Base-by-base conservation (phyloP, 148 eudicot genomes). In the Amaranthus hypochondriacus region DNA sequence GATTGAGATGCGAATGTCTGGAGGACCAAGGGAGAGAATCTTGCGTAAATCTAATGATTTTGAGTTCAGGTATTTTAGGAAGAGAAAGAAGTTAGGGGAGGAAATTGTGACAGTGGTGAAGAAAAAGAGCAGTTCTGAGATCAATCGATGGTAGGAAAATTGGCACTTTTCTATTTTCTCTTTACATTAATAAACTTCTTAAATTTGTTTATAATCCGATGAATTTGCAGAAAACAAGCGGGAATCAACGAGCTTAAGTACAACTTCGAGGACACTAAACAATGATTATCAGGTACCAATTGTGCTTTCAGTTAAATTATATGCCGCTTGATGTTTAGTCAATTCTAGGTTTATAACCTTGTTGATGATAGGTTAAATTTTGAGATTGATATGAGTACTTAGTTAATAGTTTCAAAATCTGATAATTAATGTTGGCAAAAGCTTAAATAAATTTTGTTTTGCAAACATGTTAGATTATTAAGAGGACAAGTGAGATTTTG, bases 41-140 rank as follows among this genome's bases (percentile, higher is more conserved):
- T 56, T 71, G 66, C 70, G 71, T 5, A 73, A 79, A 6, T 56
- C 47, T 59, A 80, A 79, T 1, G 70, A 71, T 55, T 73, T 76
- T 39, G 79, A 62, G 69, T 70, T 80, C 54, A 83, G 82, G 80
- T 85, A 81, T 81, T 74, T n/a, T 61, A 79, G 87, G 81, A 89
- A 81, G 80, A 75, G 91, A 82, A 85, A 79, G 87, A 79, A 75
- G 47, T 4, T 46, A 2, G 62, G 58, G 18, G 43, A 70, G 69
- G 87, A 63, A 18, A 66, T 50, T 57, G n/a, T 75, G 14, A 72
- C 75, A 52, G 47, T 50, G 11, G 42, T 39, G 68, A 85, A 78
- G 53, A 83, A 70, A 70, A 71, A 76, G 87, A 79, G 57, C 73
- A 8, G 63, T 60, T 75, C 53, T 71, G 66, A 53, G 52, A 9